Base-by-base conservation (phyloP, 768 basidiomycete species). In the Suillus brevipes region DNA sequence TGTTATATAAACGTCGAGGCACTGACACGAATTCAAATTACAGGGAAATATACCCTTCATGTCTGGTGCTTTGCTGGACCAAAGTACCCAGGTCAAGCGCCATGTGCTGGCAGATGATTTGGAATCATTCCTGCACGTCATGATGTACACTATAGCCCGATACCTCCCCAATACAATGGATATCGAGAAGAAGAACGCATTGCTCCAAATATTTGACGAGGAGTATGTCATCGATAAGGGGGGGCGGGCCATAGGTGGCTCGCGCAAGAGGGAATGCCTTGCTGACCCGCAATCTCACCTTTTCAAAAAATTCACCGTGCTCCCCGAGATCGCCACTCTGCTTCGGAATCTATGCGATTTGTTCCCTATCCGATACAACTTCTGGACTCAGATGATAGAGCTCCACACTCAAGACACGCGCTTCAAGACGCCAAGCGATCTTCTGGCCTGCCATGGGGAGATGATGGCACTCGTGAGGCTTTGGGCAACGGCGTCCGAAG, bases 41-140 rank as follows among this genome's bases (percentile, higher is more conserved):
- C 18, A 65, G 64, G 64, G 64, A 28, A 65, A 60, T n/a, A 38
- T 36, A 45, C 31, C 45, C 31, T 61, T 61, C 59, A 75, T 77
- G 68, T 75, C 77, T 1, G 56, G 64, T 0, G 59, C 52, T 8
- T 60, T 78, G 6, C 14, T 65, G 34, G 14, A 43, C 14, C 25
- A 62, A n/a, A 10, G 16, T 6, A 20, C 23, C 14, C 25, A 38
- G 14, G 18, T 9, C 16, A 72, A 72, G 36, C 60, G 6, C 6
- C 62, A 58, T 28, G n/a, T 6, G 4, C 23, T 63, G 18, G 28
- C 14, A 40, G 61, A 66, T 31, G 65, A 66, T 34, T n/a, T 66
- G 23, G 65, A 66, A 53, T 66, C 65, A 5, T n/a, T 37, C n/a
- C 47, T 64, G 28, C 43, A 63, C n/a, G 65, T 66, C 23, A 37